phyloP scores from a whole-genome alignment of 208 protist genomes.

The Wallacemonas sp. region DNA sequence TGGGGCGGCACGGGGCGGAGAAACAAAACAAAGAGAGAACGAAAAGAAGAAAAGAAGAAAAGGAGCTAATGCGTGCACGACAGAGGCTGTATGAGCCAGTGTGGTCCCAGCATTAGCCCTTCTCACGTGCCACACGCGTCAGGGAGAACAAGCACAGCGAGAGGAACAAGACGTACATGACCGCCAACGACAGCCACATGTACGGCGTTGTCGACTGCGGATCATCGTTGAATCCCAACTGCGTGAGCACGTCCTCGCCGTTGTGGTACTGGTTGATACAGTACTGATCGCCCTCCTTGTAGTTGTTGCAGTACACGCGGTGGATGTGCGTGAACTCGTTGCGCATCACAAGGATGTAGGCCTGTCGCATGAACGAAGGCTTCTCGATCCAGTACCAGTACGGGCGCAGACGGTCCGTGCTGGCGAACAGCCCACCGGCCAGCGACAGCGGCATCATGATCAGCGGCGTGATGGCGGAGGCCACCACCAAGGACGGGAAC shows the following conservation, averaged over 20 bases:
- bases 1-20: too few species aligned
- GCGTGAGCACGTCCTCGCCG: constrained; percentile 45
- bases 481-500: constrained; percentile 30
- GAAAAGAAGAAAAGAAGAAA: background rate
- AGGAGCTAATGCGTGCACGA: too few species aligned
- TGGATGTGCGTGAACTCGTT: constrained; percentile 65
- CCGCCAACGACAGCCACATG: constrained; percentile 63
- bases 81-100: too few species aligned
- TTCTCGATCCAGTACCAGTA: constrained; percentile 87
- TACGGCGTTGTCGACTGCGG: constrained; percentile 35
- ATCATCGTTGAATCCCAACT: constrained; percentile 55
- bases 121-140: constrained; percentile 27
- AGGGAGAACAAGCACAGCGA: constrained; percentile 35
- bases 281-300: constrained; percentile 37
- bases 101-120: constrained; percentile 11
- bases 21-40: background rate
- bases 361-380: constrained; percentile 65
- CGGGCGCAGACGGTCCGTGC: constrained; percentile 51
- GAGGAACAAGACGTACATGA: constrained; percentile 50
- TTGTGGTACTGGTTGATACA: constrained; percentile 44
- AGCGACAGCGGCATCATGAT: constrained; percentile 62
- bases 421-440: constrained; percentile 66
- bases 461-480: constrained; percentile 45
- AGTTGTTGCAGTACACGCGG: constrained; percentile 49
- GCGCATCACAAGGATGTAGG: constrained; percentile 53